These are phyloP conservation scores for Phaffia australis DNA, from an alignment of 768 basidiomycete genomes.

Conservation along the genomic window DNA sequence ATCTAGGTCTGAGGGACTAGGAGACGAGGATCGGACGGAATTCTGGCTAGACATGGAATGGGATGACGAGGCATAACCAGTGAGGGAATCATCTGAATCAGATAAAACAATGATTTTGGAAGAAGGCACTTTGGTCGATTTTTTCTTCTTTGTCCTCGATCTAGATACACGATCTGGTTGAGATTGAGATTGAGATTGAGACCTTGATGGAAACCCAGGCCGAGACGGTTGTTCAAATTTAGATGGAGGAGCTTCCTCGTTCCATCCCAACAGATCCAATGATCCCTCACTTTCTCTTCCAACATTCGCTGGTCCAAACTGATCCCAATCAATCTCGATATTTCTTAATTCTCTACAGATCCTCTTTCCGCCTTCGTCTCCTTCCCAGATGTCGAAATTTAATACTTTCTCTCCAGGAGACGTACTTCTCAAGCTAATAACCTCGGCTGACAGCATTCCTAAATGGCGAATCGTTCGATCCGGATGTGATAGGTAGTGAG, in stretches of 20 bases:
- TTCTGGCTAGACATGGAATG: conserved; percentile 39
- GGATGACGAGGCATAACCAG: conserved; percentile 58
- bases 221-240: not conserved
- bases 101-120: conserved; percentile 50
- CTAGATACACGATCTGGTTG: conserved; percentile 46
- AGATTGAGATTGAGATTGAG: not conserved
- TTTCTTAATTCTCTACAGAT: conserved; percentile 56
- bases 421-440: conserved; percentile 37
- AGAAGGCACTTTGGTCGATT: conserved; percentile 29
- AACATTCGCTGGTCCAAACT: not conserved
- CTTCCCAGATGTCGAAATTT: conserved; percentile 73
- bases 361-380: conserved; percentile 51
- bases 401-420: conserved; percentile 46
- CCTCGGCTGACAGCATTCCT: conserved; percentile 87
- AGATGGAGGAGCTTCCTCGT: not conserved
- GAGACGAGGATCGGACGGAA: conserved; percentile 61
- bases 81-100: conserved; percentile 61
- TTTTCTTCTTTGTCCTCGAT: conserved; percentile 33
- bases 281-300: not conserved
- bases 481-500: conserved; percentile 60
- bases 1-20: conserved; percentile 65
- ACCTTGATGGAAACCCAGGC: conserved; percentile 13
- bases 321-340: conserved; percentile 26
- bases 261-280: not conserved
- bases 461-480: conserved; percentile 67